These are phyloP conservation scores for Laburnicola sp. DNA, from an alignment of 2,329 filamentous ascomycete genomes.

Conservation along the genomic window DNA sequence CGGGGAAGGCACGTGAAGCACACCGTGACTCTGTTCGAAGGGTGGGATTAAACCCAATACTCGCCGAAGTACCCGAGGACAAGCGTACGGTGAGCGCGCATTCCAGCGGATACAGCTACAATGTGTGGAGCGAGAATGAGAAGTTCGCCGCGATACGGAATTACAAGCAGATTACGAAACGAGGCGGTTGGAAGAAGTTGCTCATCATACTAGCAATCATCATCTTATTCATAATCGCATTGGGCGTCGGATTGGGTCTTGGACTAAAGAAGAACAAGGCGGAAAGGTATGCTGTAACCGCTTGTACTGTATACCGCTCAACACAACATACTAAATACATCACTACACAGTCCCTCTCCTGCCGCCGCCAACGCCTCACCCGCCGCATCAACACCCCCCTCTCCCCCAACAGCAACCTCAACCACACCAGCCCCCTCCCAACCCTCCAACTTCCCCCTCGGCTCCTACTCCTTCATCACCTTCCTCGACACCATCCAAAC, in stretches of 20 bases:
- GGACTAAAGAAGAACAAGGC: conserved; percentile 46
- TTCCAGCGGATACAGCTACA: conserved; percentile 38
- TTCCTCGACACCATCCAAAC: conserved; percentile 58
- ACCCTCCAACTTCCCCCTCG: conserved; percentile 59
- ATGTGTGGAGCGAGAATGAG: conserved; percentile 44
- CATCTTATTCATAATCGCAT: conserved; percentile 42
- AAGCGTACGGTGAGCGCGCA: conserved; percentile 30
- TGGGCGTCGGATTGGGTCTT: conserved; percentile 45
- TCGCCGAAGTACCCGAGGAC: conserved; percentile 39
- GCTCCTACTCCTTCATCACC: conserved; percentile 64
- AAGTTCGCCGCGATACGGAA: conserved; percentile 36
- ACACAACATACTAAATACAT: background rate
- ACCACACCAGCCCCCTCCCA: conserved; percentile 5
- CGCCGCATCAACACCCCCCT: conserved; percentile 19
- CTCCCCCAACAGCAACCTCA: conserved; percentile 19
- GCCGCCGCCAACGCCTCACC: conserved; percentile 7
- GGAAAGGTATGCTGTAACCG: conserved; percentile 21
- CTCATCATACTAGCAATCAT: conserved; percentile 39
- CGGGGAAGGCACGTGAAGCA: conserved; percentile 16
- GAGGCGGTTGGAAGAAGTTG: conserved; percentile 48
- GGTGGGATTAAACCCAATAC: conserved; percentile 25
- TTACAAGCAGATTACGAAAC: conserved; percentile 28
- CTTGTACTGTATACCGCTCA: background rate
- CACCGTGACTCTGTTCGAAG: conserved; percentile 26
- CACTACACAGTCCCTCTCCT: conserved; percentile 1